phyloP scores from a whole-genome alignment of 257 asterid genomes.

The Echium plantagineum region DNA sequence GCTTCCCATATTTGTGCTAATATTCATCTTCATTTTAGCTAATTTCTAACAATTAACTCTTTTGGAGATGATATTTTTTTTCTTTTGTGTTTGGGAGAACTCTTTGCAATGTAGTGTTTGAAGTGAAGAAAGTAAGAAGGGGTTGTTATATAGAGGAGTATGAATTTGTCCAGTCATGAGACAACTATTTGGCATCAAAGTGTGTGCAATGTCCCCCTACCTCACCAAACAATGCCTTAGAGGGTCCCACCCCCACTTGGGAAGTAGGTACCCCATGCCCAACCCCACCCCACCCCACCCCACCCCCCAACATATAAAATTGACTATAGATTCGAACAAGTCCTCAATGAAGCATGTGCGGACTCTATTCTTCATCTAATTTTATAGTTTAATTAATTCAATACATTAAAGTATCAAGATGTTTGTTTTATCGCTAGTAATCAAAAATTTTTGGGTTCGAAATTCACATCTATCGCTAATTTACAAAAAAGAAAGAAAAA shows the following conservation, averaged over 20 bases:
- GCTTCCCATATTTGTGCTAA: conserved; percentile 2
- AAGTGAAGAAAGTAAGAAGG: conserved; percentile 3
- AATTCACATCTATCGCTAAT: too few relatives aligned
- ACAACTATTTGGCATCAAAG: conserved; percentile 52
- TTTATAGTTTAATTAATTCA: neutral
- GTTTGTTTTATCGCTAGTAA: too few relatives aligned
- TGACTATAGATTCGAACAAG: conserved; percentile 1
- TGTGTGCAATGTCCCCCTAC: conserved; percentile 57
- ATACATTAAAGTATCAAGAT: neutral
- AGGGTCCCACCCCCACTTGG: conserved; percentile 26
- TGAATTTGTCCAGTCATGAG: conserved; percentile 47
- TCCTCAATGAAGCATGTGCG: neutral
- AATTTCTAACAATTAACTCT: neutral
- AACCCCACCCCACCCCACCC: too few relatives aligned
- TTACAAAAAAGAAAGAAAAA: too few relatives aligned
- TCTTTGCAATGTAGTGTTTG: neutral
- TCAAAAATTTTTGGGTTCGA: too few relatives aligned
- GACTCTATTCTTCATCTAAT: neutral
- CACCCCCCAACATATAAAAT: too few relatives aligned
- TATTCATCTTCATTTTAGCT: neutral
- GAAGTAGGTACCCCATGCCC: conserved; percentile 30
- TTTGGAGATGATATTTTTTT: neutral
- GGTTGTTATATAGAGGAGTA: conserved; percentile 28
- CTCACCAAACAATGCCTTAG: conserved; percentile 29
- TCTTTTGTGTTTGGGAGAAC: neutral